phyloP scores from a whole-genome alignment of 1,284 basidiomycete species.

The Paramarasmius palmivorus region DNA sequence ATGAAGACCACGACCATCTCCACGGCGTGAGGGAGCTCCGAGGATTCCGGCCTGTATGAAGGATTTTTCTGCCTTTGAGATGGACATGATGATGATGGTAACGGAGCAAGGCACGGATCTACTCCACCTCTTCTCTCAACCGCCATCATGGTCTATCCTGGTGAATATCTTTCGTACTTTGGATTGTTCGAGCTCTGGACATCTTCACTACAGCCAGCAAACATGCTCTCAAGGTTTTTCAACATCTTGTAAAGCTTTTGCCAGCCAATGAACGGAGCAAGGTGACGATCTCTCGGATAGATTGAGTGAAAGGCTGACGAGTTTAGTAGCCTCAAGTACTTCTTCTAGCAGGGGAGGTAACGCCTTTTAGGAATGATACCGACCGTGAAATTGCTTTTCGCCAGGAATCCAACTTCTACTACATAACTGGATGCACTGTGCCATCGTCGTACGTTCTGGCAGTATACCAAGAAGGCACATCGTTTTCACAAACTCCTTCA shows the following conservation, averaged over 20 bases:
- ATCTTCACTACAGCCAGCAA: slow-evolving; percentile 27
- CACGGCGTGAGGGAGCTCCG: slow-evolving; percentile 54
- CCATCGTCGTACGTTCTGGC: slow-evolving; percentile 73
- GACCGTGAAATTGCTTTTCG: slow-evolving; percentile 83
- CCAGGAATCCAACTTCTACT: slow-evolving; percentile 87
- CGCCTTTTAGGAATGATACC: slow-evolving; percentile 80
- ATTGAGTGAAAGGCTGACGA: background rate
- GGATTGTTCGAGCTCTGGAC: slow-evolving; percentile 9
- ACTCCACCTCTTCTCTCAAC: background rate
- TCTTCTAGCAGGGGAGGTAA: slow-evolving; percentile 59
- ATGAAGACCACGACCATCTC: slow-evolving; percentile 63
- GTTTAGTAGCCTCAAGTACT: slow-evolving; percentile 21
- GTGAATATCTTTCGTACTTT: slow-evolving; percentile 21
- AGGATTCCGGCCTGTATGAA: slow-evolving; percentile 69
- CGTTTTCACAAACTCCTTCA: slow-evolving; percentile 44
- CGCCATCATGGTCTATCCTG: slow-evolving; percentile 35
- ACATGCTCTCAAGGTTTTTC: slow-evolving; percentile 55
- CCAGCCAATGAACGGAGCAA: slow-evolving; percentile 49
- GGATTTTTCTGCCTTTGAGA: slow-evolving; percentile 75
- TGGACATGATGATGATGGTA: slow-evolving; percentile 28
- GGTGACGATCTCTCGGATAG: slow-evolving; percentile 31
- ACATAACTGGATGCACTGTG: slow-evolving; percentile 78
- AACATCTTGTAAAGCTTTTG: slow-evolving; percentile 46
- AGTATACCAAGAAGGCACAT: slow-evolving; percentile 51
- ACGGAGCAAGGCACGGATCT: background rate